phyloP scores from a whole-genome alignment of 306 rosid species.

The Fragaria iinumae region DNA sequence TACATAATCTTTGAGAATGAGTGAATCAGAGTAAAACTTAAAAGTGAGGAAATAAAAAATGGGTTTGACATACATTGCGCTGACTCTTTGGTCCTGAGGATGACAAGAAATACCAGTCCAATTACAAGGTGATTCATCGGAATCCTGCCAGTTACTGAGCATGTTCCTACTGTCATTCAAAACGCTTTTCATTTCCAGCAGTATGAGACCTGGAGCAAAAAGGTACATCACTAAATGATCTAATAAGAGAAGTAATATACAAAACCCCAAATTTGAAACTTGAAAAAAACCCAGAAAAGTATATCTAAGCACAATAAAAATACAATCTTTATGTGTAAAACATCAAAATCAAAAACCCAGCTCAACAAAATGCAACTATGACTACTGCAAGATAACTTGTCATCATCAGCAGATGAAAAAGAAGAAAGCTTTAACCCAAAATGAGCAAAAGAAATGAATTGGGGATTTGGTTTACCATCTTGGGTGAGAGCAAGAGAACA shows the following conservation, averaged over 20 bases:
- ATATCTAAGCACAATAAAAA: not conserved
- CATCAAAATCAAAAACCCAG: not conserved
- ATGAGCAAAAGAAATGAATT: not conserved
- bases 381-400: not conserved
- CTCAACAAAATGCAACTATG: not conserved
- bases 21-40: slow-evolving; percentile 10
- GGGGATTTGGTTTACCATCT: slow-evolving; percentile 58
- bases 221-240: not conserved
- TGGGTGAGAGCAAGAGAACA: slow-evolving; percentile 60
- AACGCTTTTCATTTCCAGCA: slow-evolving; percentile 70
- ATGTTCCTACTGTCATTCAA: slow-evolving; percentile 68
- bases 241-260: not conserved
- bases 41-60: not conserved
- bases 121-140: slow-evolving; percentile 76
- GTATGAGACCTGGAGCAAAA: slow-evolving; percentile 54
- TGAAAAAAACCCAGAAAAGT: not conserved
- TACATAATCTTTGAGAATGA: slow-evolving; percentile 6
- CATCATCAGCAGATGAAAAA: not conserved
- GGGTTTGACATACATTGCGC: slow-evolving; percentile 55
- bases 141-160: slow-evolving; percentile 70
- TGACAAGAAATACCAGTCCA: slow-evolving; percentile 95
- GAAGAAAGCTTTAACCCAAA: slow-evolving; percentile 6
- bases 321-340: not conserved
- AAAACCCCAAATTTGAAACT: not conserved
- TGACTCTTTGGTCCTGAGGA: slow-evolving; percentile 67